Percentiles rank a stretch among this genome's conserved stretches.
Conservation (phyloP, 129 eudicot species). For the Chrysanthemum seticuspe region DNA sequence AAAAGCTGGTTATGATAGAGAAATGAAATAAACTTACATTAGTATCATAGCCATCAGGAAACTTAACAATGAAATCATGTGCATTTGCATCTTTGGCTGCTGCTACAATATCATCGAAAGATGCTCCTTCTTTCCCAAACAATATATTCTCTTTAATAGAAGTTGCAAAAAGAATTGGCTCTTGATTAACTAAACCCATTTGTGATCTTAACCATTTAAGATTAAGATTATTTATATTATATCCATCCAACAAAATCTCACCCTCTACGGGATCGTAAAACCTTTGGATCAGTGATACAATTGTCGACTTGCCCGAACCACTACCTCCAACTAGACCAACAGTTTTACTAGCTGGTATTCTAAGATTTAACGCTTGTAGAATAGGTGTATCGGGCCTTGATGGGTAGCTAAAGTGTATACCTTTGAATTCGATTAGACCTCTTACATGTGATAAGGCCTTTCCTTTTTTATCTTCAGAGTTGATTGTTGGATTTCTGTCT, state of each 20-base stretch:
- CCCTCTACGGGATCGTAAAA: constrained; percentile 71
- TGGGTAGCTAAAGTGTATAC: constrained; percentile 61
- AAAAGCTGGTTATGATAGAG: neutral
- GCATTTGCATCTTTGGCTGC: constrained; percentile 77
- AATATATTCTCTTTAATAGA: constrained; percentile 69
- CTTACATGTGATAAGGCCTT: constrained; percentile 60
- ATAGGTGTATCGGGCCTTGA: constrained; percentile 70
- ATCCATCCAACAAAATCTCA: constrained; percentile 61
- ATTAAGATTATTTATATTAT: constrained; percentile 59
- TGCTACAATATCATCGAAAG: constrained; percentile 52
- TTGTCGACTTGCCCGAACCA: constrained; percentile 77
- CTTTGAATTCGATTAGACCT: constrained; percentile 66
- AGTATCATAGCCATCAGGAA: constrained; percentile 74
- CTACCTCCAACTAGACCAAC: constrained; percentile 76
- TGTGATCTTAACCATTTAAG: constrained; percentile 79
- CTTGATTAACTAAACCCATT: constrained; percentile 80
- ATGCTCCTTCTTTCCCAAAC: constrained; percentile 69
- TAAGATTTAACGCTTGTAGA: constrained; percentile 60
- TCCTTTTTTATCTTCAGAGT: constrained; percentile 61
- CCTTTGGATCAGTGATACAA: constrained; percentile 56
- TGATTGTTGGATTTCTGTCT: constrained; percentile 45
- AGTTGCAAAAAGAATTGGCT: constrained; percentile 79
- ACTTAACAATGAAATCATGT: constrained; percentile 60
- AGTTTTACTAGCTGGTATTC: constrained; percentile 52
- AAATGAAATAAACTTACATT: constrained; percentile 40